Evolutionary conservation across 805 yeast species (phyloP).

Genomic region (Blastobotrys terrestris): DNA sequence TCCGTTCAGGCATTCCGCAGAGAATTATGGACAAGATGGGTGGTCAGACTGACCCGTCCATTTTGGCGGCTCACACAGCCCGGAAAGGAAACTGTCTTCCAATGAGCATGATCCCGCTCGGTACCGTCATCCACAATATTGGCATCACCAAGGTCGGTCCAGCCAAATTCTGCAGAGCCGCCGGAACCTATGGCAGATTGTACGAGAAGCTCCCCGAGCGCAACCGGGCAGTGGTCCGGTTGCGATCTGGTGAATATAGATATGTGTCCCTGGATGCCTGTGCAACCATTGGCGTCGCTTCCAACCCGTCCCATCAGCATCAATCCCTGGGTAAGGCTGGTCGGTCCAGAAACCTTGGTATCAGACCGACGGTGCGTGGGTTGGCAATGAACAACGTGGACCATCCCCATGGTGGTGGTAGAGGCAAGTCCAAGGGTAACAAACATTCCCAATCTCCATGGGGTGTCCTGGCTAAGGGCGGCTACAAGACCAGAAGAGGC

Average conservation of each 20-base stretch:
- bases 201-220: conserved; percentile 69
- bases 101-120: conserved; percentile 86
- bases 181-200: conserved; percentile 90
- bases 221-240: conserved; percentile 66
- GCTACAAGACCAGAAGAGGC: conserved; percentile 89
- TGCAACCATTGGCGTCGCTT: conserved; percentile 90
- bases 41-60: conserved; percentile 87
- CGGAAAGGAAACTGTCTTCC: conserved; percentile 96
- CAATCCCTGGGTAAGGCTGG: conserved; percentile 95
- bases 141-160: conserved; percentile 72
- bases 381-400: conserved; percentile 96
- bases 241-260: conserved; percentile 91
- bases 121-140: conserved; percentile 81
- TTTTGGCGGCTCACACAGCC: conserved; percentile 77
- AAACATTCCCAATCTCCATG: conserved; percentile 92
- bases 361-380: conserved; percentile 95
- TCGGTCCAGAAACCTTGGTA: conserved; percentile 83
- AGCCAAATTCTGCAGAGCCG: conserved; percentile 86
- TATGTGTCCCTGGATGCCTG: conserved; percentile 79
- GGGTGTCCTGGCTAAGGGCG: conserved; percentile 90
- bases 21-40: conserved; percentile 77
- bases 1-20: conserved; percentile 79
- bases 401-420: conserved; percentile 99
- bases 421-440: conserved; percentile 97
- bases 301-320: conserved; percentile 89